Evolutionary conservation across 345 rosid species (phyloP).

Genomic region (Pseudoturritis turrita): DNA sequence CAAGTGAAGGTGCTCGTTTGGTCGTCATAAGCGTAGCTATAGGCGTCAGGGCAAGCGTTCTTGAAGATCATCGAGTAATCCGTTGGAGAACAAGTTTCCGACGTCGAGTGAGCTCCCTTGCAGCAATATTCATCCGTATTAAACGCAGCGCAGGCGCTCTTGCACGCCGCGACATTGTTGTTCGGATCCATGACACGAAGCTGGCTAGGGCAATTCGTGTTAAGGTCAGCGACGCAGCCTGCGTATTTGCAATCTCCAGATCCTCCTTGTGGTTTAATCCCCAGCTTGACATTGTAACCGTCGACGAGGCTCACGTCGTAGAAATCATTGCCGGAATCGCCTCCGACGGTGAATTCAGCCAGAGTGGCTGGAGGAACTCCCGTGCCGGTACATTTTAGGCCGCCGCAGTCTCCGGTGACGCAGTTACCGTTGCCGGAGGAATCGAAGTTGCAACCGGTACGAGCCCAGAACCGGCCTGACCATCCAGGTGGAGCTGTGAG

Average conservation of each 20-base stretch:
- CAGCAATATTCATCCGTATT: constrained; percentile 67
- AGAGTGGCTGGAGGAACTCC: constrained; percentile 66
- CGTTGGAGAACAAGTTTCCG: constrained; percentile 70
- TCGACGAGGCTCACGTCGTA: constrained; percentile 85
- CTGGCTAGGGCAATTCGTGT: constrained; percentile 49
- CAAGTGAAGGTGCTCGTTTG: constrained; percentile 71
- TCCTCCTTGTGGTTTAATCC: constrained; percentile 54
- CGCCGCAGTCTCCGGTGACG: constrained; percentile 73
- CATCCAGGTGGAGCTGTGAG: constrained; percentile 50
- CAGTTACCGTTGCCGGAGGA: constrained; percentile 55
- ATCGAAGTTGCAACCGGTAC: constrained; percentile 71
- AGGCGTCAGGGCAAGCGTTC: constrained; percentile 80
- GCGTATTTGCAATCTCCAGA: constrained; percentile 62
- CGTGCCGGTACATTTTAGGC: constrained; percentile 55
- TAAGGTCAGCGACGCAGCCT: constrained; percentile 70
- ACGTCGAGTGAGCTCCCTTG: constrained; percentile 60
- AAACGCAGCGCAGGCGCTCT: constrained; percentile 68
- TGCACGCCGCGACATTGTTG: constrained; percentile 54
- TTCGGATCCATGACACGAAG: constrained; percentile 37
- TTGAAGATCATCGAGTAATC: constrained; percentile 63
- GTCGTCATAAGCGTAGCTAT: constrained; percentile 85
- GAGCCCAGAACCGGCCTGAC: constrained; percentile 86
- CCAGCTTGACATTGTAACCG: constrained; percentile 70
- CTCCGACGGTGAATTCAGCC: constrained; percentile 58
- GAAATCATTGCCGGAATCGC: constrained; percentile 46